Conservation (phyloP, 2,329 filamentous ascomycete species). For the Colletotrichum destructivum region DNA sequence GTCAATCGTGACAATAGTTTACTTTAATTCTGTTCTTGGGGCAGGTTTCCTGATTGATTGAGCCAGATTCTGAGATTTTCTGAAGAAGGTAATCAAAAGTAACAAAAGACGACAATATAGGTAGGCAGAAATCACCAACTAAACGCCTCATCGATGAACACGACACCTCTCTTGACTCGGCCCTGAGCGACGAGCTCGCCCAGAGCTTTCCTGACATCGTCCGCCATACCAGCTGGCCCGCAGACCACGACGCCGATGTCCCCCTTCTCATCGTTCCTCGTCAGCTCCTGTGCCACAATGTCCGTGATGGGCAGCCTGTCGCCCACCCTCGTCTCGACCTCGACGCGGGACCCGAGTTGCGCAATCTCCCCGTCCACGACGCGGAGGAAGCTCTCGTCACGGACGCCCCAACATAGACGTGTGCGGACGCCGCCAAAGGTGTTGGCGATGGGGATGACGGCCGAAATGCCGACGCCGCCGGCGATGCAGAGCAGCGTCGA, state of each 20-base stretch:
- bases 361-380: slow-evolving; percentile 41
- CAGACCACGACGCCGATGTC: slow-evolving; percentile 48
- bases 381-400: slow-evolving; percentile 41
- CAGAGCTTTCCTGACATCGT: slow-evolving; percentile 47
- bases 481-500: slow-evolving; percentile 49
- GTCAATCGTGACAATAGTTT: no score
- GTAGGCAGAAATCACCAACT: slow-evolving; percentile 40
- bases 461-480: slow-evolving; percentile 52
- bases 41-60: no score
- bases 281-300: slow-evolving; percentile 46
- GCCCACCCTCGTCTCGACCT: slow-evolving; percentile 46
- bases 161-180: slow-evolving; percentile 42
- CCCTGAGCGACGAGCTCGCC: slow-evolving; percentile 41
- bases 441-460: slow-evolving; percentile 48
- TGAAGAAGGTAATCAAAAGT: accelerated
- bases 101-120: no score
- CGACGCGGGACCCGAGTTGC: slow-evolving; percentile 40
- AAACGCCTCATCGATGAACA: slow-evolving; percentile 48
- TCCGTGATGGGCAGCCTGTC: slow-evolving; percentile 44
- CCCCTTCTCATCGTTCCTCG: slow-evolving; percentile 38
- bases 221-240: slow-evolving; percentile 49
- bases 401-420: slow-evolving; percentile 48
- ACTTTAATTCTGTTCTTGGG: no score
- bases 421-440: slow-evolving; percentile 28
- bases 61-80: no score